phyloP scores from a whole-genome alignment of 495 filamentous ascomycete genomes.

The Podospora pseudoanserina region DNA sequence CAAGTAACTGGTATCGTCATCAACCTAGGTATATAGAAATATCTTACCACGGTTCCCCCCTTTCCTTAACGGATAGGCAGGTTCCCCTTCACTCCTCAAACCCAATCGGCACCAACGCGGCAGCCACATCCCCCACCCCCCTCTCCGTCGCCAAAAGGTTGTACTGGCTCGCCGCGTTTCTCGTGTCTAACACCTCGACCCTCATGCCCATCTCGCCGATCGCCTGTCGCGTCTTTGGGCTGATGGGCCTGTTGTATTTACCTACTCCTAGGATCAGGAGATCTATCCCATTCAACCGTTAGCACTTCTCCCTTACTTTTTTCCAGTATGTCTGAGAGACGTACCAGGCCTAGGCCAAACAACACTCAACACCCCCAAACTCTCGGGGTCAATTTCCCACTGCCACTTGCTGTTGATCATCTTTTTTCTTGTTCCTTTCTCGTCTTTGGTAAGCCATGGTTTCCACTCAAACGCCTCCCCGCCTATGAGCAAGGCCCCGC shows the following conservation, averaged over 20 bases:
- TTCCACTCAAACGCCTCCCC: conserved; percentile 87
- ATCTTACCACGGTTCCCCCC: not conserved
- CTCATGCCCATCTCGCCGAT: conserved; percentile 78
- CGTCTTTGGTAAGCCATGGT: conserved; percentile 55
- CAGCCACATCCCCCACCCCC: conserved; percentile 74
- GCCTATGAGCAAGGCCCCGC: conserved; percentile 68
- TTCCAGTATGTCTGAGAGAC: conserved; percentile 23
- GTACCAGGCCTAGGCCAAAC: conserved; percentile 90
- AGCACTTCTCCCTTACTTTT: not conserved
- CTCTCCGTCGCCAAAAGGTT: conserved; percentile 83
- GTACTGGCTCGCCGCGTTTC: conserved; percentile 89
- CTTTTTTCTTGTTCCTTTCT: conserved; percentile 31
- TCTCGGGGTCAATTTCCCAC: conserved; percentile 68
- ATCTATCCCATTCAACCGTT: conserved; percentile 53
- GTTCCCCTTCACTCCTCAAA: conserved; percentile 50
- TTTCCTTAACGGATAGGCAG: not conserved
- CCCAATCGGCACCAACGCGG: conserved; percentile 82
- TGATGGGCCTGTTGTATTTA: conserved; percentile 65
- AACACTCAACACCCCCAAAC: conserved; percentile 71
- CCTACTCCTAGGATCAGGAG: conserved; percentile 85
- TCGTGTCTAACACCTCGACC: conserved; percentile 85
- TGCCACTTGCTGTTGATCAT: conserved; percentile 73
- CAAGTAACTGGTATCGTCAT: not conserved
- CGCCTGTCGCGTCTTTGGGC: conserved; percentile 64
- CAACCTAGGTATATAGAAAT: not conserved